Base-by-base conservation (phyloP, 352 stramenopile species). In the Pythium aquatile region DNA sequence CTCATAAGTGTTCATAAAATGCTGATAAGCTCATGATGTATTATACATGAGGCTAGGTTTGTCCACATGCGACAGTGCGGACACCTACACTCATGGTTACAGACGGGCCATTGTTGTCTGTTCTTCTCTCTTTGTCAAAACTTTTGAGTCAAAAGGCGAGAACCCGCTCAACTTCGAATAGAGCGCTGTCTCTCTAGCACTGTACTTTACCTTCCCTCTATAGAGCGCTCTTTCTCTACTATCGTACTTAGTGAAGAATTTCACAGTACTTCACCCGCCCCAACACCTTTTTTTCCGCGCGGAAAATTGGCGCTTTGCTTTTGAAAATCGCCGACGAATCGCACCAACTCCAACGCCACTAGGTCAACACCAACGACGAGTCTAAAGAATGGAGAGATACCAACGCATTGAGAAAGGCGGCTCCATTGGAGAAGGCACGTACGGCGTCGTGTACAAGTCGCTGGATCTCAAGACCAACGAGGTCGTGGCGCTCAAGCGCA, bases 361-460 rank as follows among this genome's bases (percentile, higher is more conserved):
- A 49, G 16, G 17, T 8, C 44, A 30, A 30, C 44, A 32, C 7
- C 44, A 30, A 52, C 44, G 32, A 16, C 7, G 14, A n/a, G 24
- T 28, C 13, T 28, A 32, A 30, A 61, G 16, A 20, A 70, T 97
- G 89, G 87, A 97, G 8, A 77, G 92, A 3, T 98, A 98, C 78
- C 80, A 96, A 70, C 92, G 90, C 74, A 95, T 98, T 57, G 91
- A 98, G 76, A 98, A 98, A 74, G 92, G 90, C 63, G 89, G 87
- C 1, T 93, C 87, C 52, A 90, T 97, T 68, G 96, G 96, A 47
- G 88, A 98, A 69, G 97, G 97, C 46, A 98, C 97, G 13, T 99
- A 99, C 75, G 96, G 96, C 67, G 91, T 98, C 28, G 96, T 98
- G 40, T 98, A 98, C 87, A 98, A 98, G 76, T 97, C 94, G 14